These are phyloP conservation scores for Plasmodium sp. DNA, from an alignment of 169 alveolate genomes.

Conservation along the genomic window DNA sequence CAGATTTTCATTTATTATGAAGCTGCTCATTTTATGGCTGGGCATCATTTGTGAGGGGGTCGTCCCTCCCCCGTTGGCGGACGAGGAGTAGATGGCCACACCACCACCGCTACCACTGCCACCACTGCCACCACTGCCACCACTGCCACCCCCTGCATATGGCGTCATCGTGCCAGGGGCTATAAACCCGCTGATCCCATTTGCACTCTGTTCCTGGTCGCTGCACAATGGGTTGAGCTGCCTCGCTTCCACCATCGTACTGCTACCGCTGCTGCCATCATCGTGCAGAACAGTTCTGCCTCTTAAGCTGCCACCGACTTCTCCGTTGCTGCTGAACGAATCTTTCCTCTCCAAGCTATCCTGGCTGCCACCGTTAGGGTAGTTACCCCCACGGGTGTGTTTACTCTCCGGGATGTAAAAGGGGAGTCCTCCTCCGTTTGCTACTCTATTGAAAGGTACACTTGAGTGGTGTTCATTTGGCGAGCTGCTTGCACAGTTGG, in stretches of 20 bases:
- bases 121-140: no score
- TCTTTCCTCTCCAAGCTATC: neutral
- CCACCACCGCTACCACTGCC: neutral
- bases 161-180: neutral
- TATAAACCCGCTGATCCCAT: neutral
- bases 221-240: neutral
- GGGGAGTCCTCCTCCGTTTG: neutral
- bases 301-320: neutral
- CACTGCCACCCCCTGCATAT: neutral
- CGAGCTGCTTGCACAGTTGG: neutral
- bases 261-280: neutral
- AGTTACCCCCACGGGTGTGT: neutral
- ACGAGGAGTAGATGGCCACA: neutral
- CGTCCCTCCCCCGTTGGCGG: neutral
- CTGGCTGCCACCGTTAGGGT: neutral
- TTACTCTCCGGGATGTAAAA: neutral
- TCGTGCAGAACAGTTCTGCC: no score
- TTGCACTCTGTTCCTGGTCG: neutral
- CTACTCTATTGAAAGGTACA: neutral
- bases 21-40: conserved; percentile 2
- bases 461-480: neutral
- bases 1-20: neutral
- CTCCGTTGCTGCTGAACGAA: neutral
- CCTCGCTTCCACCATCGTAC: neutral
- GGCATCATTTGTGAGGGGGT: neutral